Evolutionary conservation across 305 asterid genomes (phyloP).

Genomic region (Nicotiana rustica): DNA sequence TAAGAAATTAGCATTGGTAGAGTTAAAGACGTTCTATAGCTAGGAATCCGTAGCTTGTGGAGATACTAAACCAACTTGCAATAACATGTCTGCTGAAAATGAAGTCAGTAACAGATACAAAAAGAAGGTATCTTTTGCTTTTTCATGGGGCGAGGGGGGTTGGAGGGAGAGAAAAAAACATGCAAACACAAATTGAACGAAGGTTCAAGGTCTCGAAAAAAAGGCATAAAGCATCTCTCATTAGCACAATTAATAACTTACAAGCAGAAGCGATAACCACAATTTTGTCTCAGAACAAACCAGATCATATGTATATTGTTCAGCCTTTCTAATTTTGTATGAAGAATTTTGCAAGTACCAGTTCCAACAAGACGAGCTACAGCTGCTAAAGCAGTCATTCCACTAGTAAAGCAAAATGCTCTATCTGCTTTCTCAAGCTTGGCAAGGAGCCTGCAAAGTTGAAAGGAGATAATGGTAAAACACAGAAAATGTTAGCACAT

Average conservation of each 20-base stretch:
- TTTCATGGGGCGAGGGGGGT: too few species aligned
- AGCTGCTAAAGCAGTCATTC: constrained; percentile 94
- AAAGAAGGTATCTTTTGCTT: too few species aligned
- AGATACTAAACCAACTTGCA: neutral
- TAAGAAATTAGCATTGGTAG: constrained; percentile 33
- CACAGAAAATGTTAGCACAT: constrained; percentile 25
- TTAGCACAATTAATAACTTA: neutral
- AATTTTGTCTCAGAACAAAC: too few species aligned
- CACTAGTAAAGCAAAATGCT: constrained; percentile 92
- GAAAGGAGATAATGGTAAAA: neutral
- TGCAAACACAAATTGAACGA: too few species aligned
- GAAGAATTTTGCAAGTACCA: constrained; percentile 49
- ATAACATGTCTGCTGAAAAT: neutral
- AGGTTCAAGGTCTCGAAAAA: too few species aligned
- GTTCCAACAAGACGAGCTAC: constrained; percentile 79
- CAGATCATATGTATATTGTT: neutral
- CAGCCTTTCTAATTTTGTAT: neutral
- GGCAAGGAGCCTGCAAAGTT: constrained; percentile 70
- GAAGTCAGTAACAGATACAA: neutral
- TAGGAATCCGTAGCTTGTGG: neutral
- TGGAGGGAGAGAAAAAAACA: too few species aligned
- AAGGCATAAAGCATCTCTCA: too few species aligned
- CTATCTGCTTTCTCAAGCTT: constrained; percentile 90
- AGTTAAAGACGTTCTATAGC: neutral
- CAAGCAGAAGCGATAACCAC: neutral